Evolutionary conservation across 257 asterid species (phyloP).

Genomic region (Haberlea rhodopensis): DNA sequence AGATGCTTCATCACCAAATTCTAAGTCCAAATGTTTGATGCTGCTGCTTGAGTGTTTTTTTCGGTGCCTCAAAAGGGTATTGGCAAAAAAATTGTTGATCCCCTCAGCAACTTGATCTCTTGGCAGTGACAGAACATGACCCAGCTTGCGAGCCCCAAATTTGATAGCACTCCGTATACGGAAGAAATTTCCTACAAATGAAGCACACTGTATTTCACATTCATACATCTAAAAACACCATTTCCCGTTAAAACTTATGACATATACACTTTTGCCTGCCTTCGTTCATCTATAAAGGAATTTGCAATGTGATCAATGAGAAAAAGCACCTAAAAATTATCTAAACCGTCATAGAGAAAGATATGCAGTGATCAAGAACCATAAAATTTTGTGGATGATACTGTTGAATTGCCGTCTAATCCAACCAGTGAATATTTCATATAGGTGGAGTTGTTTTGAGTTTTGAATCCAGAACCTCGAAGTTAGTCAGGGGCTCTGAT

Average conservation of each 20-base stretch:
- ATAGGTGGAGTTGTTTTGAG: too few relatives aligned
- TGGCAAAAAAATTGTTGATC: slow-evolving; percentile 50
- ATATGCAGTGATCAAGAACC: not conserved
- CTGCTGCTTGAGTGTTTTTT: slow-evolving; percentile 24
- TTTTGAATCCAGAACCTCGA: too few relatives aligned
- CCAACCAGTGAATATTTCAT: too few relatives aligned
- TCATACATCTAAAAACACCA: slow-evolving; percentile 6
- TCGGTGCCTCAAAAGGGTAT: slow-evolving; percentile 56
- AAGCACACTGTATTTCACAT: slow-evolving; percentile 23
- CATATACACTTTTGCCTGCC: not conserved
- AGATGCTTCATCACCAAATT: slow-evolving; percentile 37
- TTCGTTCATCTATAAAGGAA: not conserved
- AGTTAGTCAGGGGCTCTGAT: too few relatives aligned
- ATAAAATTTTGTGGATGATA: not conserved
- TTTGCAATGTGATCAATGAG: slow-evolving; percentile 5
- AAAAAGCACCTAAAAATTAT: not conserved
- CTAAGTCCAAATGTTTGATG: slow-evolving; percentile 27
- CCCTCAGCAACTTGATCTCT: slow-evolving; percentile 54
- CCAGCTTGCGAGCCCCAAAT: slow-evolving; percentile 82
- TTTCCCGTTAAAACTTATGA: not conserved
- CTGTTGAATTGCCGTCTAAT: too few relatives aligned
- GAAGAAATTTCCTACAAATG: slow-evolving; percentile 61
- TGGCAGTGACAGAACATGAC: slow-evolving; percentile 55
- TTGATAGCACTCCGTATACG: slow-evolving; percentile 86
- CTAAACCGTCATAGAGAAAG: not conserved